Evolutionary conservation across 2,329 filamentous ascomycete species (phyloP).

Genomic region (Aspergillus awamori): DNA sequence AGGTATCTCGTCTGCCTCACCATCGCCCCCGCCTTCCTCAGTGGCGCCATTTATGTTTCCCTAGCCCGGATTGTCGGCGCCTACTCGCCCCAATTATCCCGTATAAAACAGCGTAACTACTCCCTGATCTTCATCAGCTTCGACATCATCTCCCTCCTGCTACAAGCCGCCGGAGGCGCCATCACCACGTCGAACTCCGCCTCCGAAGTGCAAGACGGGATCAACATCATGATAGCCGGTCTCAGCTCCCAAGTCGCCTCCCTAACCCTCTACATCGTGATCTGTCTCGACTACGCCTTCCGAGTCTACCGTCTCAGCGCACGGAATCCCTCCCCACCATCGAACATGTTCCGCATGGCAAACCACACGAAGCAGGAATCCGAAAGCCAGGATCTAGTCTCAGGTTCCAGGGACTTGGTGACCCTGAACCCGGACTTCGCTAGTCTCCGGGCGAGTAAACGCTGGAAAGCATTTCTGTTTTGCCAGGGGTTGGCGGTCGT

Average conservation of each 20-base stretch:
- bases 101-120: slow-evolving; percentile 11
- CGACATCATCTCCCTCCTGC: slow-evolving; percentile 58
- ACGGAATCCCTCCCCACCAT: neutral
- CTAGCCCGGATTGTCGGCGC: slow-evolving; percentile 18
- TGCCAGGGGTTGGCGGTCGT: slow-evolving; percentile 35
- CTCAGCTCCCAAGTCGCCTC: slow-evolving; percentile 18
- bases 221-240: slow-evolving; percentile 26
- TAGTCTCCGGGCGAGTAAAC: neutral
- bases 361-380: neutral
- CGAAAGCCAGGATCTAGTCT: neutral
- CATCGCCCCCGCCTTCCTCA: slow-evolving; percentile 13
- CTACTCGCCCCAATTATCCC: slow-evolving; percentile 14
- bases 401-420: neutral
- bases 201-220: slow-evolving; percentile 1
- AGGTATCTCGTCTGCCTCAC: slow-evolving; percentile 13
- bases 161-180: slow-evolving; percentile 59
- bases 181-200: slow-evolving; percentile 40
- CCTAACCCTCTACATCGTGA: slow-evolving; percentile 18
- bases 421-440: neutral
- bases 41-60: slow-evolving; percentile 10
- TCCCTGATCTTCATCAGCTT: slow-evolving; percentile 56
- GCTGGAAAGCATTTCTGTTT: neutral
- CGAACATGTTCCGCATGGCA: neutral
- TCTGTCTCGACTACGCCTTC: slow-evolving; percentile 17
- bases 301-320: slow-evolving; percentile 7